Evolutionary conservation across 2,329 filamentous ascomycete species (phyloP), one percentile per base, ranked within the genome.

Genomic region (Aspergillus arachidicola): DNA sequence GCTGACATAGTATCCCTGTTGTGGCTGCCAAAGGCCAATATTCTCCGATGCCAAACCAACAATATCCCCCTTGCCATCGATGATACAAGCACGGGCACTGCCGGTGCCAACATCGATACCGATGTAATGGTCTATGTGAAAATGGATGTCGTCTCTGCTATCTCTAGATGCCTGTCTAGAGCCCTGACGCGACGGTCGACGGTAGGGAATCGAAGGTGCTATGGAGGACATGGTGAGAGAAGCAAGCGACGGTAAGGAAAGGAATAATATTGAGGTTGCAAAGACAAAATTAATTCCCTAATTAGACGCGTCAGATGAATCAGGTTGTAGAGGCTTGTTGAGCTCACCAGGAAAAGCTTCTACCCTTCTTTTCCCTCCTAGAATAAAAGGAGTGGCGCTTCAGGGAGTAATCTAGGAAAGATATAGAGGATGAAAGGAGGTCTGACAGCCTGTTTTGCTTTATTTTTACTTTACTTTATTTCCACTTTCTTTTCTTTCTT

Each of bases 61-160:
- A 80, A 99, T 98, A 75, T 97, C 93, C 59, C 95, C 95, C 46
- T 91, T 89, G 66, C 89, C 86, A 77, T 98, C 92, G 79, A 99
- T 97, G 75, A 99, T 93, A 80, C 95, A 98, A 60, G 95, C 95
- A 75, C 95, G 88, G 45, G 94, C 95, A 76, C 93, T 97, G 61
- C 95, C 95, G 23, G 95, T 99, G 58, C 95, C 95, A 57, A 99
- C 94, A 81, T 99, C 95, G 71, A 99, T 92, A 65, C 94, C 94
- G 74, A 98, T 88, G 76, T 86, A 89, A 73, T 89, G 86, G 71
- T 87, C 84, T 68, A 83, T 77, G 64, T 86, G 83, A 46, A 85
- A 80, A 62, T 82, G 81, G 58, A 88, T 79, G 69, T 87, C 85
- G 71, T 88, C 86, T 68, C 84, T 83, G 57, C 83, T 81, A 71